These are phyloP conservation scores for Nigrospora osmanthi DNA, from an alignment of 2,329 filamentous ascomycete species.

Conservation along the genomic window DNA sequence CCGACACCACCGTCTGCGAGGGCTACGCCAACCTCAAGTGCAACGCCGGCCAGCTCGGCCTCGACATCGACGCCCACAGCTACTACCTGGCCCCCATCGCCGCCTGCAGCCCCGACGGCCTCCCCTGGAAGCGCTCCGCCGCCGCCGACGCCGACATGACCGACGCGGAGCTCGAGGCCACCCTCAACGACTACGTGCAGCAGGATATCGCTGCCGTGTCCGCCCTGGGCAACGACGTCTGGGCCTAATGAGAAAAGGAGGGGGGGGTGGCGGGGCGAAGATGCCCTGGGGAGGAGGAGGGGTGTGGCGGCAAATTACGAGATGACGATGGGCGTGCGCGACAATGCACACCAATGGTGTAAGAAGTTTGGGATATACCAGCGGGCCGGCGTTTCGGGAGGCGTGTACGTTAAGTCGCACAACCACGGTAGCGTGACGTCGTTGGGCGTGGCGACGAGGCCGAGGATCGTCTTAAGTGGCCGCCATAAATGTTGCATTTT, in stretches of 20 bases:
- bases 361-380: too few species aligned
- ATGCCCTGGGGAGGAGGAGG: too few species aligned
- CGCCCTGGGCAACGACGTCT: not conserved
- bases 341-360: too few species aligned
- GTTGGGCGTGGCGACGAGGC: too few species aligned
- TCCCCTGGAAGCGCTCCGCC: conserved; percentile 12
- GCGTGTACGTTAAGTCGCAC: too few species aligned
- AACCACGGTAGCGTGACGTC: too few species aligned
- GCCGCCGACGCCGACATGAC: conserved; percentile 8
- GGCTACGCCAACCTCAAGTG: conserved; percentile 39
- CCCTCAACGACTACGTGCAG: conserved; percentile 14
- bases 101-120: conserved; percentile 25
- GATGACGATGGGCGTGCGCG: too few species aligned
- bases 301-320: too few species aligned
- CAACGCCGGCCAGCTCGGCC: conserved; percentile 39
- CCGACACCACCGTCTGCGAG: conserved; percentile 36
- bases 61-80: conserved; percentile 36
- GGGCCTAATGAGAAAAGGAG: conserved; percentile 2
- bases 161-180: conserved; percentile 14
- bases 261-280: too few species aligned
- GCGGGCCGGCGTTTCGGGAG: too few species aligned
- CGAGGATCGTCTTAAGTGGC: too few species aligned
- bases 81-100: conserved; percentile 39
- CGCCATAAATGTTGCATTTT: too few species aligned
- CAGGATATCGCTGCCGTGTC: conserved; percentile 12